phyloP scores from a whole-genome alignment of 2,329 filamentous ascomycete species.

The Ilyonectria robusta region DNA sequence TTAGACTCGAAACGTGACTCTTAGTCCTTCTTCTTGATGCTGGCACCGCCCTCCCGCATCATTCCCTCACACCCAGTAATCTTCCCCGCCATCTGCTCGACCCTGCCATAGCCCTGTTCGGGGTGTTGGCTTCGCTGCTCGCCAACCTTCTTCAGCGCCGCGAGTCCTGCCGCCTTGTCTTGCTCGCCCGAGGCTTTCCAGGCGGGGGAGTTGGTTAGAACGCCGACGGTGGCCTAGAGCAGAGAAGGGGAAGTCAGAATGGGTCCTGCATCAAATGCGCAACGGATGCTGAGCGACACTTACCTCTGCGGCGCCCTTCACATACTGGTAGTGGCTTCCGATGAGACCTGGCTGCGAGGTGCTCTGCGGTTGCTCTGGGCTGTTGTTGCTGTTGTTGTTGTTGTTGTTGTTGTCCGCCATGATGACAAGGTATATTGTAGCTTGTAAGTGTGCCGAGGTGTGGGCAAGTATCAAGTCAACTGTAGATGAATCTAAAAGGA shows the following conservation, averaged over 20 bases:
- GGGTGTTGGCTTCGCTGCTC: conserved; percentile 65
- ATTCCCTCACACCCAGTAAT: conserved; percentile 78
- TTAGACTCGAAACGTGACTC: not conserved
- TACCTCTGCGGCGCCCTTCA: conserved; percentile 78
- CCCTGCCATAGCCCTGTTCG: conserved; percentile 70
- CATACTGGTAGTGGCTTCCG: conserved; percentile 75
- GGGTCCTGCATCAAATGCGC: not conserved
- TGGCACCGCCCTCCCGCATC: conserved; percentile 72
- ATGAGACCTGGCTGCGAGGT: conserved; percentile 69
- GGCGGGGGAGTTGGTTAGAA: conserved; percentile 71
- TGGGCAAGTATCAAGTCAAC: conserved; percentile 2
- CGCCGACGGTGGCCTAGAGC: conserved; percentile 70
- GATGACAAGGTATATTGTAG: conserved; percentile 30
- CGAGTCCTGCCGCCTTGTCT: conserved; percentile 74
- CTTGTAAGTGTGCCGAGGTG: conserved; percentile 19
- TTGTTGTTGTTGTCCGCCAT: conserved; percentile 51
- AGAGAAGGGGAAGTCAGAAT: conserved; percentile 10
- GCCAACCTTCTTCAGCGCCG: conserved; percentile 73
- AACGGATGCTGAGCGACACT: conserved; percentile 19
- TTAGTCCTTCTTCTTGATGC: conserved; percentile 54
- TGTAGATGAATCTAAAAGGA: conserved; percentile 6
- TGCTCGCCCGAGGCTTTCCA: conserved; percentile 76
- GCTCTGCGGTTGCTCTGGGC: conserved; percentile 48
- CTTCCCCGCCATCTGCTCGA: conserved; percentile 76
- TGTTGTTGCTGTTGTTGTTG: conserved; percentile 41